Percentiles rank a stretch among this genome's conserved stretches.
phyloP scores from a whole-genome alignment of 176 grass and related monocot species.

The Oryza meridionalis region DNA sequence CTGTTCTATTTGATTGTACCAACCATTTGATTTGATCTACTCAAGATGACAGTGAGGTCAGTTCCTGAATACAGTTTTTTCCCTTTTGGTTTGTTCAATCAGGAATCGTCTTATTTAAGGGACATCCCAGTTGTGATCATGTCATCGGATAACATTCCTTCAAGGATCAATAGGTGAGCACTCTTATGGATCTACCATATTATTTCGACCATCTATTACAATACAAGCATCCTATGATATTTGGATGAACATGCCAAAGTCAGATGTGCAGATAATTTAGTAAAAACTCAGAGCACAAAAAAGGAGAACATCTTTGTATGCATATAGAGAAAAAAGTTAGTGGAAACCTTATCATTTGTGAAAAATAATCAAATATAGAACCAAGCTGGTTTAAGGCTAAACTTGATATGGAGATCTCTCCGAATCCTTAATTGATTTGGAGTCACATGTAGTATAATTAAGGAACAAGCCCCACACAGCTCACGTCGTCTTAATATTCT shows the following conservation, averaged over 20 bases:
- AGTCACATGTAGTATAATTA: slow-evolving; percentile 41
- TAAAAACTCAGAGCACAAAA: neutral
- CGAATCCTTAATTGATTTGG: slow-evolving; percentile 39
- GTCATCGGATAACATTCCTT: slow-evolving; percentile 96
- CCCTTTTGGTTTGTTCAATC: slow-evolving; percentile 29
- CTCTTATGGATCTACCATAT: neutral
- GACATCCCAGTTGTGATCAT: slow-evolving; percentile 97
- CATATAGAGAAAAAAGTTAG: neutral
- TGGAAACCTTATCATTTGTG: neutral
- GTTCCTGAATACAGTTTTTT: slow-evolving; percentile 10
- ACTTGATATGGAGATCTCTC: slow-evolving; percentile 36
- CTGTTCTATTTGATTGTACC: neutral
- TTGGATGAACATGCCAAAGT: neutral
- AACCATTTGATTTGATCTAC: slow-evolving; percentile 21
- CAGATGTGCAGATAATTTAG: neutral
- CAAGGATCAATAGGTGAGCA: slow-evolving; percentile 89
- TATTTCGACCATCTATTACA: neutral
- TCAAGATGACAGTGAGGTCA: neutral
- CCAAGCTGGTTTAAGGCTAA: slow-evolving; percentile 20
- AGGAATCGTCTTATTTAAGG: slow-evolving; percentile 79
- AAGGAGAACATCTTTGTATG: neutral
- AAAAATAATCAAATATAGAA: neutral
- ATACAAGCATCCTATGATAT: neutral
- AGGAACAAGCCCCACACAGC: slow-evolving; percentile 29
- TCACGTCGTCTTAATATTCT: slow-evolving; percentile 40